These are phyloP conservation scores for Camelina sativa DNA, from an alignment of 345 rosid genomes.

Conservation along the genomic window DNA sequence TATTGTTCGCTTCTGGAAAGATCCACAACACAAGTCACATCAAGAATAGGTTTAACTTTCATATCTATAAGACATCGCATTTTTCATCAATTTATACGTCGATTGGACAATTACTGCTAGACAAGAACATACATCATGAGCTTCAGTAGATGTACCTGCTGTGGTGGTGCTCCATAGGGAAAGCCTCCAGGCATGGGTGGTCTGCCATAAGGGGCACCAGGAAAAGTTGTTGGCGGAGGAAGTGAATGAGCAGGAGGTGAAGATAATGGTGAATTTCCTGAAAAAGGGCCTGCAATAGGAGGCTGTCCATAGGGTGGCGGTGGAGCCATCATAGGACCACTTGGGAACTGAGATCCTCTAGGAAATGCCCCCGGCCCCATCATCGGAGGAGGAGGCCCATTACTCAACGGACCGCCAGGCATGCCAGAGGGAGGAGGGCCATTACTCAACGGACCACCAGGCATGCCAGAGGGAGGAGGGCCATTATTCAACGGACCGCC, in stretches of 20 bases:
- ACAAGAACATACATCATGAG: not conserved
- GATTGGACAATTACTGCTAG: not conserved
- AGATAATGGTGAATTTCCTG: conserved; percentile 34
- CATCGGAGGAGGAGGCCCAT: conserved; percentile 23
- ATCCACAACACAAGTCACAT: conserved; percentile 6
- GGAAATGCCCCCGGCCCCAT: conserved; percentile 39
- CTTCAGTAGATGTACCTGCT: conserved; percentile 36
- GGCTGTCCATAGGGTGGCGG: conserved; percentile 37
- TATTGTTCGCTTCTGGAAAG: conserved; percentile 5
- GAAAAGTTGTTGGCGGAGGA: conserved; percentile 38
- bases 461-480: conserved; percentile 28
- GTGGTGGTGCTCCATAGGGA: conserved; percentile 42
- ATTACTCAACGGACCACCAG: not conserved
- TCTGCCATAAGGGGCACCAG: conserved; percentile 39
- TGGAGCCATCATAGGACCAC: conserved; percentile 42
- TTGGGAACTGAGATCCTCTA: conserved; percentile 28
- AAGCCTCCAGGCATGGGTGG: conserved; percentile 32
- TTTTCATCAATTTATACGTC: not conserved
- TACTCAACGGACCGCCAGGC: conserved; percentile 10
- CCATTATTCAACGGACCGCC: not conserved
- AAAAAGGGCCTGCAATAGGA: conserved; percentile 36
- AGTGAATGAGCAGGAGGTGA: conserved; percentile 42
- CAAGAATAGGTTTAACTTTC: conserved; percentile 15
- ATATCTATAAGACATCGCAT: conserved; percentile 21
- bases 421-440: conserved; percentile 11